phyloP scores from a whole-genome alignment of 208 protist genomes.

The Phytomonas sp. region DNA sequence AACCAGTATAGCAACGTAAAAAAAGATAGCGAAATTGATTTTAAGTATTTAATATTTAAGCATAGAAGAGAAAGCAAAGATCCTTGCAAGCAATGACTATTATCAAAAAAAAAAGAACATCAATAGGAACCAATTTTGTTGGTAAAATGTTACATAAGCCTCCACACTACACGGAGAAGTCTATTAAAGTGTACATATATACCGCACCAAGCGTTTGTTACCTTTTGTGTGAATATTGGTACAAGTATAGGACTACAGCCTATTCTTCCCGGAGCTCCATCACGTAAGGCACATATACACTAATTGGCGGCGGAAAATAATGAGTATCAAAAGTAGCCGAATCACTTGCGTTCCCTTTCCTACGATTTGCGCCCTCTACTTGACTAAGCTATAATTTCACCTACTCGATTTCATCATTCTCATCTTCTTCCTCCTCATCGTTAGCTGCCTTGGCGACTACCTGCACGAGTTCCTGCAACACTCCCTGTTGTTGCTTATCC shows the following conservation, averaged over 20 bases:
- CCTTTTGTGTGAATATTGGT: background rate
- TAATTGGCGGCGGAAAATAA: background rate
- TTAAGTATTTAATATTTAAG: background rate
- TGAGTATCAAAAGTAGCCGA: background rate
- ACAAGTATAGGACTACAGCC: background rate
- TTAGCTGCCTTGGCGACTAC: conserved; percentile 34
- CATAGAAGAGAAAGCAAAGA: background rate
- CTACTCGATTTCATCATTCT: conserved; percentile 13
- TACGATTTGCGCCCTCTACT: background rate
- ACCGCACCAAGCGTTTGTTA: background rate
- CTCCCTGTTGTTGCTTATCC: conserved; percentile 36
- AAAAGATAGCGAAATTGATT: background rate
- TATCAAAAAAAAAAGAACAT: conserved; percentile 12
- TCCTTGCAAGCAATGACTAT: background rate
- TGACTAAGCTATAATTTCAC: background rate
- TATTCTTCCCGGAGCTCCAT: background rate
- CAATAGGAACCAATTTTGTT: conserved; percentile 3
- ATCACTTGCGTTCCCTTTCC: background rate
- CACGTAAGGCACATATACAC: background rate
- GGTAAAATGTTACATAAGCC: conserved; percentile 7
- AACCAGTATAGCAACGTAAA: background rate
- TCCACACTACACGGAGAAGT: background rate
- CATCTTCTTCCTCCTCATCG: conserved; percentile 47
- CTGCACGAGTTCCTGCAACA: conserved; percentile 36
- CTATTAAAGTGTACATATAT: background rate